Evolutionary conservation across 306 rosid genomes (phyloP), one percentile per base, ranked within the genome.

Genomic region (Begonia loranthoides): DNA sequence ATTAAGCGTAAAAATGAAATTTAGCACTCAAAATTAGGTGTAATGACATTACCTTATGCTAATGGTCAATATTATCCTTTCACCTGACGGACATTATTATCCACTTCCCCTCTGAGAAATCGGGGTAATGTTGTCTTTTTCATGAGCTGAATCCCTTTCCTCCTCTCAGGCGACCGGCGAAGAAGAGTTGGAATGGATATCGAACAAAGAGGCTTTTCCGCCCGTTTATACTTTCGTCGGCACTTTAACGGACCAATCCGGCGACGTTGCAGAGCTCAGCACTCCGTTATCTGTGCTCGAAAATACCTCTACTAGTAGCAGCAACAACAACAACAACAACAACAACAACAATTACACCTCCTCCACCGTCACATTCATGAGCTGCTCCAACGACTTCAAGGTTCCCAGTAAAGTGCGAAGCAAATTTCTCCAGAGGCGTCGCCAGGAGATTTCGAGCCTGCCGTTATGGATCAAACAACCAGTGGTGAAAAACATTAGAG

Each of bases 131-230:
- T 19, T 19, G 36, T 28, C 36, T 28, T 28, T 28, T n/a, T n/a
- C n/a, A n/a, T n/a, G n/a, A n/a, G n/a, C n/a, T n/a, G n/a, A n/a
- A n/a, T n/a, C n/a, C n/a, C n/a, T n/a, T n/a, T n/a, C n/a, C n/a
- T n/a, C n/a, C 54, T 40, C 51, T 10, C 72, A 79, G 84, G 92
- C 64, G 52, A 14, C 33, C 43, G 81, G 60, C 10, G 95, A 80
- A 52, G 95, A 87, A 55, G 95, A 87, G 33, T 86, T 82, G 36
- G 95, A 87, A 62, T 87, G 95, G 95, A 56, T 87, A 57, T 79
- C 86, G 3, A 82, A 86, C 77, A 80, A 75, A 67, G 95, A 87
- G 50, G 78, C 86, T 1, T 87, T 87, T 61, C 96, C 96, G 22
- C 66, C 77, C 0, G 60, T 87, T 6, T 87, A 82, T 50, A 75